Base-by-base conservation (phyloP, 768 basidiomycete species). In the Suillus fuscotomentosus region DNA sequence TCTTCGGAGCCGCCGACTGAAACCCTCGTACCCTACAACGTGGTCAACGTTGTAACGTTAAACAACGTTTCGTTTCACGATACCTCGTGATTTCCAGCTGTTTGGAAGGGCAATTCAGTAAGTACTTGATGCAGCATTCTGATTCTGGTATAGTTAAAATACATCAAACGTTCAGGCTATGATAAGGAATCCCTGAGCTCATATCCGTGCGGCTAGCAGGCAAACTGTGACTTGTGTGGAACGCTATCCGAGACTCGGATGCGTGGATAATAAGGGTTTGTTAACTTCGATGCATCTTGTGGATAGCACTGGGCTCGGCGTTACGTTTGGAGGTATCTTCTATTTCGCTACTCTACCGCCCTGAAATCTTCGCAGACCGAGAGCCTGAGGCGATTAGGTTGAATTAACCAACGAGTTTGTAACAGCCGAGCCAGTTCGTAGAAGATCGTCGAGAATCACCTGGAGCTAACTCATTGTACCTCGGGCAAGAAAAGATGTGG, bases 21-120 rank as follows among this genome's bases (percentile, higher is more conserved):
- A 41, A 31, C 57, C 57, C 57, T 59, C 17, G 24, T 59, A 42
- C 57, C 57, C 57, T 42, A 42, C 24, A 59, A 59, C 57, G 57
- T 59, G 57, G 57, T 27, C 24, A 31, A 42, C 56, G 24, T 34
- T 27, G 31, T 14, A 50, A 50, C 14, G 48, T 50, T 24, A 14
- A 14, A 10, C 20, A 54, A 31, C 11, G 20, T 42, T 10, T 31
- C 24, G 24, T 39, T 57, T 39, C 10, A 11, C 20, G 34, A n/a
- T 9, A 53, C 53, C 53, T 54, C 53, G 1, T 54, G 53, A 54
- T 20, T 54, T 17, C 31, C 53, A 54, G 53, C 31, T 13, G 31
- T 54, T 34, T 31, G 31, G 11, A 50, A 50, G 48, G 48, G 48
- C 6, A 50, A 36, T 54, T n/a, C 53, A 36, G 53, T 54, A 15